Percentiles rank a stretch among this genome's conserved stretches.
phyloP scores from a whole-genome alignment of 768 basidiomycete species.

The Clavulina sp. region DNA sequence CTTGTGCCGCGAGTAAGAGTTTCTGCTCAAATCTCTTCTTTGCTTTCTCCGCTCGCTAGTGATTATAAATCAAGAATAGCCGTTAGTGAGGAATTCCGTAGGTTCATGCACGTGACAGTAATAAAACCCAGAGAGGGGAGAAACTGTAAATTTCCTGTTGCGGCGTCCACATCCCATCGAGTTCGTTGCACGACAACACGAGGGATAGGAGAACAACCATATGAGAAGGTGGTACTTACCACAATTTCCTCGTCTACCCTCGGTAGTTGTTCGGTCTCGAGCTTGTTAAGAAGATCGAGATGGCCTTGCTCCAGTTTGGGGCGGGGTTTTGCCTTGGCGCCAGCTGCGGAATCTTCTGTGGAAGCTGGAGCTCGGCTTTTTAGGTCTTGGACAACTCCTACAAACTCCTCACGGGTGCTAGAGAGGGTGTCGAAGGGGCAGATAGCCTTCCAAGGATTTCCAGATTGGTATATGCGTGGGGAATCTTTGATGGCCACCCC shows the following conservation, averaged over 20 bases:
- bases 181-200: background rate
- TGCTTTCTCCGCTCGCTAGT: slow-evolving; percentile 53
- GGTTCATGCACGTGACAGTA: background rate
- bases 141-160: too few species aligned
- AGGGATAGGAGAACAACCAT: background rate
- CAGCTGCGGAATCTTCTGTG: background rate
- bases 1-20: slow-evolving; percentile 38
- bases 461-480: slow-evolving; percentile 65
- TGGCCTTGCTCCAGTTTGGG: slow-evolving; percentile 43
- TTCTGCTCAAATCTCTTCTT: slow-evolving; percentile 22
- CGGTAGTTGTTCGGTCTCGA: slow-evolving; percentile 46
- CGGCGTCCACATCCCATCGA: too few species aligned
- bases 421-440: slow-evolving; percentile 57
- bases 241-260: slow-evolving; percentile 44
- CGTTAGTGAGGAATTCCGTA: background rate
- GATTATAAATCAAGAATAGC: background rate
- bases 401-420: slow-evolving; percentile 57
- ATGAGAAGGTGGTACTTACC: slow-evolving; percentile 31
- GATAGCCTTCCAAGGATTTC: slow-evolving; percentile 80
- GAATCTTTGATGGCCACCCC: slow-evolving; percentile 36
- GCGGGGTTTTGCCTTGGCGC: background rate
- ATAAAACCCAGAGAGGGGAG: too few species aligned
- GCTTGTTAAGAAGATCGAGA: slow-evolving; percentile 35
- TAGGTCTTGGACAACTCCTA: slow-evolving; percentile 42
- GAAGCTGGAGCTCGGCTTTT: slow-evolving; percentile 25